Percentiles rank a stretch among this genome's conserved stretches.
These are phyloP conservation scores for Dentipellis sp. DNA, from an alignment of 768 basidiomycete genomes.

Conservation along the genomic window DNA sequence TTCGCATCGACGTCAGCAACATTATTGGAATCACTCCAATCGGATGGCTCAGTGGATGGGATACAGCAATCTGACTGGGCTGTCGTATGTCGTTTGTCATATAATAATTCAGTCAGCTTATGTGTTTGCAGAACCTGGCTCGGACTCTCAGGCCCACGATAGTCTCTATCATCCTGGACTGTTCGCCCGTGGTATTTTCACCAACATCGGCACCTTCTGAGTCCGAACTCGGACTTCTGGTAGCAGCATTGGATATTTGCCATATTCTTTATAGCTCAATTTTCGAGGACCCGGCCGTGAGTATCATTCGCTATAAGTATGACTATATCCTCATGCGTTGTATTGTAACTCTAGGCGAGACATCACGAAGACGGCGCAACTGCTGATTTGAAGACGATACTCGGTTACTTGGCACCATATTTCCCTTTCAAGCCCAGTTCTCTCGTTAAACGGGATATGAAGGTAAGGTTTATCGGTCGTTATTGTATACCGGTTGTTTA, in stretches of 20 bases:
- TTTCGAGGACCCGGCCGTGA: constrained; percentile 33
- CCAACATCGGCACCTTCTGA: constrained; percentile 51
- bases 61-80: constrained; percentile 5
- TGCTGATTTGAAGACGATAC: constrained; percentile 46
- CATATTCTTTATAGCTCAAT: constrained; percentile 51
- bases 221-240: constrained; percentile 49
- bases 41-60: constrained; percentile 10
- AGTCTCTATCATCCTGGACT: constrained; percentile 79
- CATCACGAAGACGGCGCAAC: constrained; percentile 23
- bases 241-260: constrained; percentile 48
- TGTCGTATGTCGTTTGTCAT: not conserved
- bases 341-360: not conserved
- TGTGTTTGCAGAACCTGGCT: constrained; percentile 46
- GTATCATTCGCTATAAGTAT: constrained; percentile 17
- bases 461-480: constrained; percentile 29
- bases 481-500: constrained; percentile 3
- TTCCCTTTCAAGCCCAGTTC: constrained; percentile 61
- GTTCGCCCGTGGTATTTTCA: constrained; percentile 74
- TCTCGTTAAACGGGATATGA: constrained; percentile 38
- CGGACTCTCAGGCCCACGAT: constrained; percentile 71
- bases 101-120: not conserved
- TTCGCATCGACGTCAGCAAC: not conserved
- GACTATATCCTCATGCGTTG: not conserved
- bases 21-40: constrained; percentile 4
- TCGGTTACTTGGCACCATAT: constrained; percentile 71